Evolutionary conservation across 305 asterid species (phyloP).

Genomic region (Ajuga reptans): DNA sequence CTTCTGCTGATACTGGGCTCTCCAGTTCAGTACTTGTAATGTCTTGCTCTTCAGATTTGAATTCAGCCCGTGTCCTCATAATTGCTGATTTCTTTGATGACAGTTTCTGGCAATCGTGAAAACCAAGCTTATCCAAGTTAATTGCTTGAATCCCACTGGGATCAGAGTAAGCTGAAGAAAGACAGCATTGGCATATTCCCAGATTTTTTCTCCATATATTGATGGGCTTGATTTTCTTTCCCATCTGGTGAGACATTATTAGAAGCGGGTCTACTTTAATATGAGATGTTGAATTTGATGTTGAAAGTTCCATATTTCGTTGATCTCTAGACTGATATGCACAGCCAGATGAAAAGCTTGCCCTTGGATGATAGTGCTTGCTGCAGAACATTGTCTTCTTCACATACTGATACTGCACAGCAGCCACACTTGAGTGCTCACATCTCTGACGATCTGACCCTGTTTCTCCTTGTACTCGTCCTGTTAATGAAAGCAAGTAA

Average conservation of each 20-base stretch:
- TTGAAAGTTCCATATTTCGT: conserved; percentile 24
- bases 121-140: conserved; percentile 44
- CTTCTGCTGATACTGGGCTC: conserved; percentile 42
- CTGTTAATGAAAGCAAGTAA: conserved; percentile 27
- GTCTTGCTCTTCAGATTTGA: conserved; percentile 73
- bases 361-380: conserved; percentile 34
- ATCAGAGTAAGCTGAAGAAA: conserved; percentile 33
- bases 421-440: conserved; percentile 26
- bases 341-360: conserved; percentile 31
- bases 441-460: conserved; percentile 34
- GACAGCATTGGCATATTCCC: conserved; percentile 31
- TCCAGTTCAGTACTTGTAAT: conserved; percentile 21
- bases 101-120: conserved; percentile 30
- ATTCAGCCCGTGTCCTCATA: conserved; percentile 63
- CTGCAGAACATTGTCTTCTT: conserved; percentile 30
- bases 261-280: conserved; percentile 28
- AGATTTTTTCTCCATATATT: conserved; percentile 31
- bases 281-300: conserved; percentile 23
- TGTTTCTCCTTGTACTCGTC: conserved; percentile 42
- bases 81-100: conserved; percentile 36
- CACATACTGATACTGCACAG: conserved; percentile 27
- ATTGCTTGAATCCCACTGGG: conserved; percentile 37
- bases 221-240: conserved; percentile 24
- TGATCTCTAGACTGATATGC: conserved; percentile 22
- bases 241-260: conserved; percentile 22